Evolutionary conservation across 768 basidiomycete genomes (phyloP), one percentile per base, ranked within the genome.

Genomic region (Boletus eberwhitei): DNA sequence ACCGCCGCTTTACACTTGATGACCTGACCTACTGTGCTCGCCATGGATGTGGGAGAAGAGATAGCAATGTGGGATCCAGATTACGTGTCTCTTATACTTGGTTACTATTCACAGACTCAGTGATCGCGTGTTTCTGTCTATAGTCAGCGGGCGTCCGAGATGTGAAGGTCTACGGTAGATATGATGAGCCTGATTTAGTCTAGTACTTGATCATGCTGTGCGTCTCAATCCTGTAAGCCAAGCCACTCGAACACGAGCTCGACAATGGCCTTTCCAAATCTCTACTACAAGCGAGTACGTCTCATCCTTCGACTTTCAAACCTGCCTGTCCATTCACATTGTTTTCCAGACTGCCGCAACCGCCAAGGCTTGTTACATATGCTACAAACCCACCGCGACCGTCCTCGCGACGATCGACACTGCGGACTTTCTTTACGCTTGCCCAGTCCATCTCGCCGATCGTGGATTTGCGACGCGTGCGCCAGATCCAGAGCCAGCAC

Each of bases 1-100:
- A 99, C 86, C 37, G 92, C 91, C 34, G 93, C 95, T 72, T 93
- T 96, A 78, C 96, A 81, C 67, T 83, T 82, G 85, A 96, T 77
- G 71, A 72, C 70, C 71, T 90, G 86, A 59, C 93, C 93, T 62
- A 71, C 76, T 45, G 90, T 93, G 58, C 75, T 76, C 37, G 87
- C 83, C 90, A 93, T 94, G 56, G 54, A 50, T 47, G 64, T 60
- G 67, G 57, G 59, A 62, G 59, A 52, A 19, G 52, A 34, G 16
- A 35, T 40, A 6, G 49, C 45, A 50, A 53, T 47, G 61, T 55
- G 58, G 50, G 46, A 31, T 44, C 24, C 21, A 26, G 6, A 26
- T 17, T 40, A 43, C 53, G 46, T 41, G 34, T 46, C 19, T 44
- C 22, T 49, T 41, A 49, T 54, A 24, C n/a, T n/a, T n/a, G n/a